Evolutionary conservation across 1,284 basidiomycete species (phyloP).

Genomic region (Ceratobasidium sp.): DNA sequence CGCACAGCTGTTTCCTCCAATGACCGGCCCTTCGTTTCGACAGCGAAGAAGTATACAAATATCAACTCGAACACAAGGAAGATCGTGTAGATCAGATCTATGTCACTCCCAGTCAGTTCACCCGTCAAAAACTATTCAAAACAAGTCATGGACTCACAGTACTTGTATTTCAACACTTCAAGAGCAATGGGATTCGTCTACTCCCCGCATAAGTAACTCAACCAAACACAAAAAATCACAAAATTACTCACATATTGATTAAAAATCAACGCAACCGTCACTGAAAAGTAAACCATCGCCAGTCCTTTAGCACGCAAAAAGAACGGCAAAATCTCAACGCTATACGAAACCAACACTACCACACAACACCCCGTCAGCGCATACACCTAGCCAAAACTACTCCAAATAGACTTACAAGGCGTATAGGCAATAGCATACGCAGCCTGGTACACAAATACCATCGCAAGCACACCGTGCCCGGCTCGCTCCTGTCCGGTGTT

Average conservation of each 20-base stretch:
- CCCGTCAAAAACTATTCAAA: not conserved
- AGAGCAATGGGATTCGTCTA: slow-evolving; percentile 35
- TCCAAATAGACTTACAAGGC: slow-evolving; percentile 55
- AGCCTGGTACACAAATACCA: slow-evolving; percentile 60
- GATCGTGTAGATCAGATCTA: slow-evolving; percentile 62
- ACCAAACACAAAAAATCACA: not conserved
- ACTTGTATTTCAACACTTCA: slow-evolving; percentile 31
- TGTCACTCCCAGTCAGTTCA: not conserved
- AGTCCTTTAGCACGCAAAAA: slow-evolving; percentile 77
- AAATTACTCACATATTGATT: slow-evolving; percentile 65
- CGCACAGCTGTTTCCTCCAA: slow-evolving; percentile 69
- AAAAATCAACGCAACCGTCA: slow-evolving; percentile 64
- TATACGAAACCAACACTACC: slow-evolving; percentile 63
- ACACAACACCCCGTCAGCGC: slow-evolving; percentile 14
- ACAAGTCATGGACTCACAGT: slow-evolving; percentile 14
- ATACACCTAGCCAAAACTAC: slow-evolving; percentile 8
- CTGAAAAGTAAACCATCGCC: slow-evolving; percentile 68
- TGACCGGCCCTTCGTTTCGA: slow-evolving; percentile 59
- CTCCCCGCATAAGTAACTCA: not conserved
- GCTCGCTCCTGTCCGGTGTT: slow-evolving; percentile 27
- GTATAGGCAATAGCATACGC: slow-evolving; percentile 74
- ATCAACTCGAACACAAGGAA: slow-evolving; percentile 74
- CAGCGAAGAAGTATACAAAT: slow-evolving; percentile 73
- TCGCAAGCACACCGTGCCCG: slow-evolving; percentile 62
- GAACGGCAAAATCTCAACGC: slow-evolving; percentile 77